Percentiles rank a stretch among this genome's conserved stretches.
These are phyloP conservation scores for Nakaseomyces delphensis DNA, from an alignment of 1,139 yeast genomes.

Conservation along the genomic window DNA sequence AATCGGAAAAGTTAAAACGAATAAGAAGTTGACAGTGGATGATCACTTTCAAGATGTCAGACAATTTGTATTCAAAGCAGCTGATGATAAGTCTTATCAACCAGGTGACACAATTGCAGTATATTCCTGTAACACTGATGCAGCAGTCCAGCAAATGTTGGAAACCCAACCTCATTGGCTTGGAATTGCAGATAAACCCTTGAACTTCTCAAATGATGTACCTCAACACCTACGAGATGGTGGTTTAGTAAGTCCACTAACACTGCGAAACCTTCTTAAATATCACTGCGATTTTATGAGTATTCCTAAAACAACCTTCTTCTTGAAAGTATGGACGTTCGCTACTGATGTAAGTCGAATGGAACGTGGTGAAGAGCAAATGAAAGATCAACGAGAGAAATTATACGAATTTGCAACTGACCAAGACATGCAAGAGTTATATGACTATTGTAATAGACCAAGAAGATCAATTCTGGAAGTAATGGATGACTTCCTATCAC, in stretches of 20 bases:
- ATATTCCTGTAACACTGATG: constrained; percentile 63
- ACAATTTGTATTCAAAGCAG: constrained; percentile 39
- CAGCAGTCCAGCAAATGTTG: constrained; percentile 56
- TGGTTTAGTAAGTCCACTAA: constrained; percentile 49
- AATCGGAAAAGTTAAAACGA: constrained; percentile 40
- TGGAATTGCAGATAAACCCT: constrained; percentile 48
- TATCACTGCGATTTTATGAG: constrained; percentile 76
- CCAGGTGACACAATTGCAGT: constrained; percentile 81
- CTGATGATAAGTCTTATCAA: constrained; percentile 34
- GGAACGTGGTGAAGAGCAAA: constrained; percentile 26
- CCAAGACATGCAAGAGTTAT: constrained; percentile 68
- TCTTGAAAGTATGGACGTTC: constrained; percentile 61
- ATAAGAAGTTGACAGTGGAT: constrained; percentile 51
- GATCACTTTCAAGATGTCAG: constrained; percentile 92
- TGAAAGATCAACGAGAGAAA: constrained; percentile 61
- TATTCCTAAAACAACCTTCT: constrained; percentile 79
- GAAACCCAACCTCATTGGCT: constrained; percentile 64
- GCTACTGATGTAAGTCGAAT: constrained; percentile 38
- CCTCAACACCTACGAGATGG: constrained; percentile 40
- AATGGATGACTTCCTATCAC: constrained; percentile 65
- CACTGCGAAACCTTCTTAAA: constrained; percentile 63
- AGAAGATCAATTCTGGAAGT: constrained; percentile 81
- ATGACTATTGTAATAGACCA: constrained; percentile 85
- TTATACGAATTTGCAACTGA: constrained; percentile 65
- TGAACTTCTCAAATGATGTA: constrained; percentile 20